Percentiles rank a stretch among this genome's conserved stretches.
Conservation (phyloP, 192 early-diverging fungal genomes). For the Entrophospora sp. region DNA sequence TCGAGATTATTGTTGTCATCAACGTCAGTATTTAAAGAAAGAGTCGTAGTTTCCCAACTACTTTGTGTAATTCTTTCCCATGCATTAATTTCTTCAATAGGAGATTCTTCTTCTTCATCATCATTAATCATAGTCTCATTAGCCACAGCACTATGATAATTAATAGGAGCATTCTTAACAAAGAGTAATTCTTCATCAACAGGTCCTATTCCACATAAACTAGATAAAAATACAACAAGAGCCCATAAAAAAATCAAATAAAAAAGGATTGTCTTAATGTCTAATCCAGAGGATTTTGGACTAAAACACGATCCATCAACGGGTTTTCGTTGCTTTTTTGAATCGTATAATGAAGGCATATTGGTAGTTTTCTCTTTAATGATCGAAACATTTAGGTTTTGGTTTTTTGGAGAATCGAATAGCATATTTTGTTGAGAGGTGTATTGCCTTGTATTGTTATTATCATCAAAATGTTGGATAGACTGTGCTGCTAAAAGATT, state of each 20-base stretch:
- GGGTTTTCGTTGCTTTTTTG: no score
- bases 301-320: no score
- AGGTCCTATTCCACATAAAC: slow-evolving; percentile 4
- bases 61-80: not conserved
- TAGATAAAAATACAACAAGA: not conserved
- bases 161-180: not conserved
- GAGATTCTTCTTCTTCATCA: not conserved
- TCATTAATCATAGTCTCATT: not conserved
- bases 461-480: no score
- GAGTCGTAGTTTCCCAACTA: not conserved
- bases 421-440: no score
- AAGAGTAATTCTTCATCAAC: not conserved
- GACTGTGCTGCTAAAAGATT: no score
- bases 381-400: no score
- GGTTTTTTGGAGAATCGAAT: no score
- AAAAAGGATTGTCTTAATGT: not conserved
- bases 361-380: no score
- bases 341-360: no score
- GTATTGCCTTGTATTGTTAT: no score
- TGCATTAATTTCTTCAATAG: not conserved
- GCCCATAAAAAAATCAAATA: not conserved
- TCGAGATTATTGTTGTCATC: not conserved
- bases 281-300: no score
- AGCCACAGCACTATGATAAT: not conserved
- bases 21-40: not conserved